Evolutionary conservation across 2,329 filamentous ascomycete species (phyloP), one percentile per base, ranked within the genome.

Genomic region (Nigrospora osmanthi): DNA sequence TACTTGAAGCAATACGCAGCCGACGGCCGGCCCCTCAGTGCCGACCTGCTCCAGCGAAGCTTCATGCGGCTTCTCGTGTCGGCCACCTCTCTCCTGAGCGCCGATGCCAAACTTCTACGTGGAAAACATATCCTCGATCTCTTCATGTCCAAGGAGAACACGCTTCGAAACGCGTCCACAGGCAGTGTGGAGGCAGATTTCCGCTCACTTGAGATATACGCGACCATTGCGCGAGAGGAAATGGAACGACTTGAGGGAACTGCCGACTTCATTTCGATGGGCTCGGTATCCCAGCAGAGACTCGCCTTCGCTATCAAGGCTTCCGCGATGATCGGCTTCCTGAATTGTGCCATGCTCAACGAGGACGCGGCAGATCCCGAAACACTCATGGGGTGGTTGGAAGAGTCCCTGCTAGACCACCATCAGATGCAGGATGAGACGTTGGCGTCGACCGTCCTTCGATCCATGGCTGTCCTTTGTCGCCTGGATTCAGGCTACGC

Each of bases 241-340:
- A 88, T 97, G 73, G 81, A 83, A 54, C 80, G 90, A 42, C 72
- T 98, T 16, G 90, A 97, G 52, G 89, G 89, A 40, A 87, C 87
- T 47, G 85, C 89, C 1, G 93, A 97, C 64, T 97, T 95, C 61
- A 73, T 95, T 37, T 83, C 87, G 54, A 78, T 97, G 47, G 87
- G 87, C 46, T 91, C 90, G 1, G 76, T 83, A 6, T 90, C 85
- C 67, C 90, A 97, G 61, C 91, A 96, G 65, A 82, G 76, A 48
- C 76, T 97, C 44, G 88, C 90, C 5, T 89, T 87, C 56, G 83
- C 87, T 7, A 87, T 94, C 49, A 96, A 95, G 65, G 82, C 87
- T 1, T 81, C 85, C 49, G 85, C 88, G 12, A 67, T 98, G 19
- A 81, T 87, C 44, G 86, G 86, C 48, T 96, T 88, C 56, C 68